These are phyloP conservation scores for Hansenula lynferdii DNA, from an alignment of 1,139 yeast species.

Conservation along the genomic window DNA sequence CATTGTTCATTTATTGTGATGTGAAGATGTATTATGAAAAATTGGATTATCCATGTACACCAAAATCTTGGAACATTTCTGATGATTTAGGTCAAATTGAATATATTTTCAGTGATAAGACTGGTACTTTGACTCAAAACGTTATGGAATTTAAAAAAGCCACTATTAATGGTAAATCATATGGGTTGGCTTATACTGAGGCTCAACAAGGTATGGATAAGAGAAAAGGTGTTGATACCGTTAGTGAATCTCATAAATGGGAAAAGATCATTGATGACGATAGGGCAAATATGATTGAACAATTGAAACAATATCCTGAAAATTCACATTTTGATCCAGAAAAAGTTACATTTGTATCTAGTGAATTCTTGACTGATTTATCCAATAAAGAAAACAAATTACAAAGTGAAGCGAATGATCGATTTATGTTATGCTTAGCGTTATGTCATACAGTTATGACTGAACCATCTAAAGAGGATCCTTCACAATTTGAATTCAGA, in stretches of 20 bases:
- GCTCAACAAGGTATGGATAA: conserved; percentile 91
- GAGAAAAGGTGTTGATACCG: conserved; percentile 78
- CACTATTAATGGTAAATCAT: conserved; percentile 75
- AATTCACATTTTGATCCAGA: conserved; percentile 55
- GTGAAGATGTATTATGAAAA: conserved; percentile 77
- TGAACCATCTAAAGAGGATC: conserved; percentile 54
- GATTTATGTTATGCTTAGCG: conserved; percentile 84
- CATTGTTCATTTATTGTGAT: conserved; percentile 88
- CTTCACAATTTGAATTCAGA: conserved; percentile 60
- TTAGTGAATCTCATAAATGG: conserved; percentile 63
- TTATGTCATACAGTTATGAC: conserved; percentile 93
- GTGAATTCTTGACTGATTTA: conserved; percentile 54
- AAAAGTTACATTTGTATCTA: conserved; percentile 75
- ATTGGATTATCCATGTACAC: conserved; percentile 91
- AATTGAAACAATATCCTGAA: conserved; percentile 40
- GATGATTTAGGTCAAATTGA: conserved; percentile 97
- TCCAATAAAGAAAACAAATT: conserved; percentile 42
- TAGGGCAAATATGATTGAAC: conserved; percentile 57
- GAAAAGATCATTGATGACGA: conserved; percentile 58
- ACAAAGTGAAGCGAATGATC: conserved; percentile 67
- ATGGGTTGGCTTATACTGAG: conserved; percentile 94
- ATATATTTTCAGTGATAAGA: conserved; percentile 92
- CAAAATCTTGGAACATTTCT: conserved; percentile 94
- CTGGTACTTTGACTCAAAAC: conserved; percentile 95
- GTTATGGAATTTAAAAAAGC: conserved; percentile 97